Percentiles rank a stretch among this genome's conserved stretches.
Evolutionary conservation across 2,329 filamentous ascomycete species (phyloP).

Genomic region (Aspergillus neotritici): DNA sequence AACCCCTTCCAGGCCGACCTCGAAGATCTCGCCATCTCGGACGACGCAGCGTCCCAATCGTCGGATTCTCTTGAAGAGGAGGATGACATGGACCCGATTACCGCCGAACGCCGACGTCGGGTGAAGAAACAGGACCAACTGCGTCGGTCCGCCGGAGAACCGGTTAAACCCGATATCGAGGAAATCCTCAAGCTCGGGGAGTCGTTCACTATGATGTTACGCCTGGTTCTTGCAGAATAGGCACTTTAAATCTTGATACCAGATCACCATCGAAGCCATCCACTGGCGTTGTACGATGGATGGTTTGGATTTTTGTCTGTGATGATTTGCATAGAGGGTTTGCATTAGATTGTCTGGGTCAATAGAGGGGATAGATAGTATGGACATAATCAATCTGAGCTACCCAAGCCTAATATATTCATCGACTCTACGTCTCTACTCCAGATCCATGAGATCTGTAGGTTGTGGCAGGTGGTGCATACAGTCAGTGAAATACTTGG

Average conservation of each 20-base stretch:
- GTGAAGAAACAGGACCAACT: conserved; percentile 74
- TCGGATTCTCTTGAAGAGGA: conserved; percentile 63
- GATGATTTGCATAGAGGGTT: neutral
- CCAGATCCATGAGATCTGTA: no score
- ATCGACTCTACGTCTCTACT: no score
- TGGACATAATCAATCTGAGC: no score
- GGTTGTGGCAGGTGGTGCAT: no score
- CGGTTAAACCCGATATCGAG: conserved; percentile 68
- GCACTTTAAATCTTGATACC: conserved; percentile 13
- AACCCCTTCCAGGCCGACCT: conserved; percentile 56
- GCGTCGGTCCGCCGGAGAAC: conserved; percentile 74
- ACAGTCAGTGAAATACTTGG: no score
- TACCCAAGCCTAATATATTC: no score
- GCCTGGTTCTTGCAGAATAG: conserved; percentile 71
- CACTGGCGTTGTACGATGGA: no score
- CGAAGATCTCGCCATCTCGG: conserved; percentile 73
- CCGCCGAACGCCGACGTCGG: conserved; percentile 73
- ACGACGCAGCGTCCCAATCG: conserved; percentile 60
- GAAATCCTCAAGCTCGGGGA: conserved; percentile 77
- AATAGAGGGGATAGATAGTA: no score
- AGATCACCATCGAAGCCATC: conserved; percentile 4
- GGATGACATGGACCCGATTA: conserved; percentile 80
- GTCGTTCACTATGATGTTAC: conserved; percentile 74
- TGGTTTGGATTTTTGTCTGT: neutral
- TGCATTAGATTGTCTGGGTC: conserved; percentile 2